Percentiles rank a stretch among this genome's conserved stretches.
Conservation (phyloP, 148 eudicot species). For the Dianthus caryophyllus region DNA sequence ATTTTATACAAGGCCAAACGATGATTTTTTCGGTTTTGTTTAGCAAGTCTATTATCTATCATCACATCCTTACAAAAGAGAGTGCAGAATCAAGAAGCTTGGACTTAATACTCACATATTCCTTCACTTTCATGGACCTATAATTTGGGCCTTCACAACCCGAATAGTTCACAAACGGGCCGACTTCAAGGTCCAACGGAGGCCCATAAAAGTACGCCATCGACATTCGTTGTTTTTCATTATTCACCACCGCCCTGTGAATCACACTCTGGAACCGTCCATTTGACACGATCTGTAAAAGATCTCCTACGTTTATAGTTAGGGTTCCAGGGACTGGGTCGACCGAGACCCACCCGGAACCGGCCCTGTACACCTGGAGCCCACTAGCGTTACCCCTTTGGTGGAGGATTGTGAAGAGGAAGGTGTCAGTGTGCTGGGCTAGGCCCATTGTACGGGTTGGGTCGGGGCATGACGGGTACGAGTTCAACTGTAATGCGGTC, state of each 20-base stretch:
- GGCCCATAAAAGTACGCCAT: constrained; percentile 62
- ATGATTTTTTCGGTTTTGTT: too few relatives aligned
- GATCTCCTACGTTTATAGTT: constrained; percentile 60
- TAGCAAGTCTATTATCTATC: neutral
- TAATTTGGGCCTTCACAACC: constrained; percentile 27
- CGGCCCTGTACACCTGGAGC: constrained; percentile 46
- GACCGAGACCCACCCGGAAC: constrained; percentile 48
- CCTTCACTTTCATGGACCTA: constrained; percentile 42
- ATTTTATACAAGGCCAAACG: too few relatives aligned
- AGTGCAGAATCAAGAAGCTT: constrained; percentile 38
- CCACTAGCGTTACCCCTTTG: constrained; percentile 41
- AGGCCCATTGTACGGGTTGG: constrained; percentile 56
- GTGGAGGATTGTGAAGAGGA: constrained; percentile 60
- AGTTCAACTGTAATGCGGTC: constrained; percentile 60
- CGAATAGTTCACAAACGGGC: constrained; percentile 34
- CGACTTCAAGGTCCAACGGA: constrained; percentile 34
- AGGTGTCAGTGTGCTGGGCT: constrained; percentile 64
- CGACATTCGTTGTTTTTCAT: constrained; percentile 42
- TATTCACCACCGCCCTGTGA: constrained; percentile 54
- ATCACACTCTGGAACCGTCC: constrained; percentile 35
- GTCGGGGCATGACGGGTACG: constrained; percentile 63
- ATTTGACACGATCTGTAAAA: constrained; percentile 56
- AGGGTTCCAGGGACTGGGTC: constrained; percentile 42
- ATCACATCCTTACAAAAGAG: constrained; percentile 20
- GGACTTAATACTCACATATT: constrained; percentile 44